phyloP scores from a whole-genome alignment of 2,329 filamentous ascomycete genomes.

The Fusarium keratoplasticum region DNA sequence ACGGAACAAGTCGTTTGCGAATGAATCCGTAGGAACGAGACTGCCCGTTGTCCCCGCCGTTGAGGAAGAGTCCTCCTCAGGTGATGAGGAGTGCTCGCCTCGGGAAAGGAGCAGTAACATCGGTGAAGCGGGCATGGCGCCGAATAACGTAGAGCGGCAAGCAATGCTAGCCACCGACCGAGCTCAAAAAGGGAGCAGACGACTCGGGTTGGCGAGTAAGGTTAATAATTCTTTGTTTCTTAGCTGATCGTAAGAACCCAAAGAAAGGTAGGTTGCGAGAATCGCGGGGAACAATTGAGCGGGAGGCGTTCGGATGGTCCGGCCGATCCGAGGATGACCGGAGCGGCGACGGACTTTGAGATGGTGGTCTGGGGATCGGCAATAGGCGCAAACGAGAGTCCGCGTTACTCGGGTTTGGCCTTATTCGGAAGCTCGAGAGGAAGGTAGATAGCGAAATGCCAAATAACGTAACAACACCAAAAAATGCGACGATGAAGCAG shows the following conservation, averaged over 20 bases:
- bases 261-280: constrained; percentile 4
- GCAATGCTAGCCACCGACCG: not conserved
- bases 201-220: constrained; percentile 14
- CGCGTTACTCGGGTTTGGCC: not conserved
- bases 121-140: constrained; percentile 27
- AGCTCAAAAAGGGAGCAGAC: constrained; percentile 4
- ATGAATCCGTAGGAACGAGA: constrained; percentile 24
- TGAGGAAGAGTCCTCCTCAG: constrained; percentile 31
- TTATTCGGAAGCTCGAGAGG: not conserved
- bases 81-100: constrained; percentile 40
- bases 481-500: constrained; percentile 2
- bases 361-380: constrained; percentile 28
- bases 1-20: constrained; percentile 42
- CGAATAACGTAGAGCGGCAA: constrained; percentile 4
- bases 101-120: constrained; percentile 28
- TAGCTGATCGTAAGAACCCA: constrained; percentile 1
- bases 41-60: constrained; percentile 22
- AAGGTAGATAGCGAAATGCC: not conserved
- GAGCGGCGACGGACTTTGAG: constrained; percentile 26
- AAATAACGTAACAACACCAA: not conserved
- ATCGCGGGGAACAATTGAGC: constrained; percentile 16
- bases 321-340: constrained; percentile 36
- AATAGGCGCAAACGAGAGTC: constrained; percentile 15
- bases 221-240: constrained; percentile 16
- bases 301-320: constrained; percentile 31